Evolutionary conservation across 495 filamentous ascomycete species (phyloP).

Genomic region (Hypoxylon fragiforme): DNA sequence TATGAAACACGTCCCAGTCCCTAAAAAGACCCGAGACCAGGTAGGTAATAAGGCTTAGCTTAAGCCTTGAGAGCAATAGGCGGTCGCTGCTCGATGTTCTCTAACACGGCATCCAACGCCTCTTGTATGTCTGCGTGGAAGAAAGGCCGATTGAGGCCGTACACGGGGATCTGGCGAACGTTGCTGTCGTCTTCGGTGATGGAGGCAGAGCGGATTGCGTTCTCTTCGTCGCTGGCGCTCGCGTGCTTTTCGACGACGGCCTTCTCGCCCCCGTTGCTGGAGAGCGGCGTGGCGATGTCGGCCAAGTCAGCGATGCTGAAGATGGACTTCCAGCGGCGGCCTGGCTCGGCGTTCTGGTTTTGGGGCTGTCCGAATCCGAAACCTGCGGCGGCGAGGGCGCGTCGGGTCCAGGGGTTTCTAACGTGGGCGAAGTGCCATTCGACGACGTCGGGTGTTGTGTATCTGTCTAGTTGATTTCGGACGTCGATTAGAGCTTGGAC

Average conservation of each 20-base stretch:
- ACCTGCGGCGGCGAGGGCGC: constrained; percentile 51
- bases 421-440: constrained; percentile 58
- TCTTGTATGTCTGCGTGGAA: constrained; percentile 70
- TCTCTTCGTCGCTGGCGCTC: constrained; percentile 19
- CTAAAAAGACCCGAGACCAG: too few species aligned
- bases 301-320: constrained; percentile 33
- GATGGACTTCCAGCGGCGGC: constrained; percentile 30
- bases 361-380: constrained; percentile 44
- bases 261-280: constrained; percentile 6
- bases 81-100: constrained; percentile 56
- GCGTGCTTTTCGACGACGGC: constrained; percentile 1
- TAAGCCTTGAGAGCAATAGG: constrained; percentile 9
- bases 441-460: constrained; percentile 50
- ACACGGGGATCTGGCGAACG: constrained; percentile 39
- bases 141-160: constrained; percentile 55
- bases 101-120: constrained; percentile 78
- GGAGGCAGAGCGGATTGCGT: constrained; percentile 4
- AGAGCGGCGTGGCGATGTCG: constrained; percentile 29
- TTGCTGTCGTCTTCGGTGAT: constrained; percentile 1
- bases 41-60: too few species aligned
- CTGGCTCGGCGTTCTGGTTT: constrained; percentile 29
- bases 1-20: too few species aligned
- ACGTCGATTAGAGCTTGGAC: constrained; percentile 54
- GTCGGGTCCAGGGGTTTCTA: constrained; percentile 52
- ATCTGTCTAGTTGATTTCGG: constrained; percentile 52